phyloP scores from a whole-genome alignment of 2,329 filamentous ascomycete species.

The Allantophomopsis lycopodina region DNA sequence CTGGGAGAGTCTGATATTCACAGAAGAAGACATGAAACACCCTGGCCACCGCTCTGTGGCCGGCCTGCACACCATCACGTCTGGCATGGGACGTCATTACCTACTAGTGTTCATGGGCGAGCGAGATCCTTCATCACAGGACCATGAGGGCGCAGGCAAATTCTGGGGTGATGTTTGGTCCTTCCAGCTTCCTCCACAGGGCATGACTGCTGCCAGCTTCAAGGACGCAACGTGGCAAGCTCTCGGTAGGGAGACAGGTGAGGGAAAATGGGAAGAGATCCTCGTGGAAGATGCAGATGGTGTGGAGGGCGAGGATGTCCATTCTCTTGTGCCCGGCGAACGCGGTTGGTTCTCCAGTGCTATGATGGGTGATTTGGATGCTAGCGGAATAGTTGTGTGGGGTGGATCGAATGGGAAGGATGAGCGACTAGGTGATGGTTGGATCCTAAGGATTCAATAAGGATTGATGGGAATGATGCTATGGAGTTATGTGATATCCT shows the following conservation, averaged over 20 bases:
- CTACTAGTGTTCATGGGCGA: slow-evolving; percentile 50
- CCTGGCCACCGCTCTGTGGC: slow-evolving; percentile 39
- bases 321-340: slow-evolving; percentile 30
- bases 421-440: slow-evolving; percentile 42
- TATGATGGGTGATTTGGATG: slow-evolving; percentile 42
- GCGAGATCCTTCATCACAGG: slow-evolving; percentile 29
- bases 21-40: slow-evolving; percentile 28
- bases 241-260: slow-evolving; percentile 36
- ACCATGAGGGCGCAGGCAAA: slow-evolving; percentile 34
- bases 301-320: slow-evolving; percentile 28
- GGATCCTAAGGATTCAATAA: slow-evolving; percentile 39
- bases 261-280: slow-evolving; percentile 44
- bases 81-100: slow-evolving; percentile 47
- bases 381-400: slow-evolving; percentile 43
- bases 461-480: background rate
- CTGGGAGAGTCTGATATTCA: slow-evolving; percentile 39
- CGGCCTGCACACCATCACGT: slow-evolving; percentile 38
- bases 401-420: slow-evolving; percentile 41
- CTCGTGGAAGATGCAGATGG: slow-evolving; percentile 30
- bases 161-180: slow-evolving; percentile 50
- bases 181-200: slow-evolving; percentile 43
- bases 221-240: slow-evolving; percentile 38
- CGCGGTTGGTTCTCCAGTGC: slow-evolving; percentile 45
- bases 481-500: no score
- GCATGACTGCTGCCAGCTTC: slow-evolving; percentile 39